These are phyloP conservation scores for Lignosus rhinocerotis DNA, from an alignment of 1,284 basidiomycete species.

Conservation along the genomic window DNA sequence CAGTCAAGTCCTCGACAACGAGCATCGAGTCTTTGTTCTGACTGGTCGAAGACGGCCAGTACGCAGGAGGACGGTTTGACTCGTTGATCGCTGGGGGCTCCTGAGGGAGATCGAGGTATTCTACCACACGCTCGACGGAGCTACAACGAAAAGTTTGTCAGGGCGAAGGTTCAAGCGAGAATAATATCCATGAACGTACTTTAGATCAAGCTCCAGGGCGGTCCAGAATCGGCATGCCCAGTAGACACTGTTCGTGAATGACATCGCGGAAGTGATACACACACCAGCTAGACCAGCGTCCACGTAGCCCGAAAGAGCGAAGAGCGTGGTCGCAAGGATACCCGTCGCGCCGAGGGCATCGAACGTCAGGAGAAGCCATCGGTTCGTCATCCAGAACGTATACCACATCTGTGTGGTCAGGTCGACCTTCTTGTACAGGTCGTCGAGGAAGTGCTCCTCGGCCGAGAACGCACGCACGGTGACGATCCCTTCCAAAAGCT, in stretches of 20 bases:
- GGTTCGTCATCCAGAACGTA: slow-evolving; percentile 78
- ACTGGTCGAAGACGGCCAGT: slow-evolving; percentile 77
- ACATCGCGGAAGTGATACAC: slow-evolving; percentile 80
- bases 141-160: slow-evolving; percentile 37
- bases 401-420: slow-evolving; percentile 77
- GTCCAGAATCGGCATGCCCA: slow-evolving; percentile 70
- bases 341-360: slow-evolving; percentile 67
- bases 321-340: slow-evolving; percentile 71
- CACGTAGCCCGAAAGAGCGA: slow-evolving; percentile 71
- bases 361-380: slow-evolving; percentile 78
- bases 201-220: slow-evolving; percentile 65
- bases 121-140: slow-evolving; percentile 84
- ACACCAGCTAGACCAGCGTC: slow-evolving; percentile 80
- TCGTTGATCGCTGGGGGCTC: slow-evolving; percentile 78
- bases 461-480: slow-evolving; percentile 90
- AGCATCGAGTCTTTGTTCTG: slow-evolving; percentile 42
- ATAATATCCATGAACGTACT: slow-evolving; percentile 41
- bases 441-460: slow-evolving; percentile 77
- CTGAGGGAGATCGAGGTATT: slow-evolving; percentile 87
- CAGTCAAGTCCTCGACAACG: slow-evolving; percentile 65
- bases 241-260: slow-evolving; percentile 60
- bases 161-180: background rate
- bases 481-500: slow-evolving; percentile 78
- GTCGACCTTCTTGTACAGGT: slow-evolving; percentile 67
- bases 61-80: slow-evolving; percentile 70